Evolutionary conservation across 73 alveolate species (phyloP).

Genomic region (Stentor roeselii): DNA sequence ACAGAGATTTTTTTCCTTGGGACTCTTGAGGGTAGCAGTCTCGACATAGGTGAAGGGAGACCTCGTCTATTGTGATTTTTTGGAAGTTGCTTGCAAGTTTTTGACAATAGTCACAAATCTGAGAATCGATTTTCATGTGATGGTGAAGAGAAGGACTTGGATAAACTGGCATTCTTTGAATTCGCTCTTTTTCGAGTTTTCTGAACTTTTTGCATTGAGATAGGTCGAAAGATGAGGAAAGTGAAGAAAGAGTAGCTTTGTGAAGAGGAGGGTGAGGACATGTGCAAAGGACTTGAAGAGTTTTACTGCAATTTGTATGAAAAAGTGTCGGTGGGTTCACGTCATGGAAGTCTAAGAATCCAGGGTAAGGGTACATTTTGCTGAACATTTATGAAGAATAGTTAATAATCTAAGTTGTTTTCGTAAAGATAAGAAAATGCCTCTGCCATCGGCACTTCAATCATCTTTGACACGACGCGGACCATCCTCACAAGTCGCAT

Average conservation of each 20-base stretch:
- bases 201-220: not conserved
- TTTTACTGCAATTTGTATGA: not conserved
- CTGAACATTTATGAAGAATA: not conserved
- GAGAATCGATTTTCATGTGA: not conserved
- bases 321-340: not conserved
- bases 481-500: conserved; percentile 26
- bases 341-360: not conserved
- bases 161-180: not conserved
- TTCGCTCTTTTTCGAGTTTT: conserved; percentile 1
- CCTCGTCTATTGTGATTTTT: not conserved
- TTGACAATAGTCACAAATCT: not conserved
- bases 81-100: conserved; percentile 11
- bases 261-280: not conserved
- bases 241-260: not conserved
- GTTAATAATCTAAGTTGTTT: conserved; percentile 1
- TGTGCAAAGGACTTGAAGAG: not conserved
- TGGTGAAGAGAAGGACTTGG: not conserved
- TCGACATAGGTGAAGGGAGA: conserved; percentile 2
- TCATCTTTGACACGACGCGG: conserved; percentile 16
- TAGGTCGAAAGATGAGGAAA: not conserved
- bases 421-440: conserved; percentile 10
- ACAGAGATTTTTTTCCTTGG: not conserved
- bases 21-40: conserved; percentile 22
- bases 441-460: conserved; percentile 6
- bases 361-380: conserved; percentile 7